Percentiles rank a stretch among this genome's conserved stretches.
phyloP scores from a whole-genome alignment of 176 grass and related monocot species.

The Microstegium vimineum region DNA sequence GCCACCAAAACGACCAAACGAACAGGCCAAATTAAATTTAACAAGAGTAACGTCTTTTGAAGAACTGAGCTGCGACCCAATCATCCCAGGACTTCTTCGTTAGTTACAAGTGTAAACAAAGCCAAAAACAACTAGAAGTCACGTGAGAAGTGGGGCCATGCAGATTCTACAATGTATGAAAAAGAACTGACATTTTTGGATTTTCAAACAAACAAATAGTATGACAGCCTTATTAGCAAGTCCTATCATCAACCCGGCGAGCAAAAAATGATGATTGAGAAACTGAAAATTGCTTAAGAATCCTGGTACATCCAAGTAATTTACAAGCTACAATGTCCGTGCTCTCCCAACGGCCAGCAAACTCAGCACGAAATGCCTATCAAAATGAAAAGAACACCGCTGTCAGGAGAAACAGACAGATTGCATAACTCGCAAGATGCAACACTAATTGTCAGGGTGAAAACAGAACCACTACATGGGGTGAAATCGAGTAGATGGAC shows the following conservation, averaged over 20 bases:
- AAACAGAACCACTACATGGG: not conserved
- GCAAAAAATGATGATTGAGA: slow-evolving; percentile 20
- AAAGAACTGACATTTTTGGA: not conserved
- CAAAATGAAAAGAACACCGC: slow-evolving; percentile 26
- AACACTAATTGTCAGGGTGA: not conserved
- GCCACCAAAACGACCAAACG: no score
- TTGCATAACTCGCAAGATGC: not conserved
- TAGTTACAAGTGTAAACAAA: not conserved
- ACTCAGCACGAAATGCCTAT: slow-evolving; percentile 20
- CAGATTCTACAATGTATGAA: not conserved
- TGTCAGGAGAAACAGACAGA: not conserved
- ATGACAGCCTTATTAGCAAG: slow-evolving; percentile 33
- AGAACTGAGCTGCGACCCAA: not conserved
- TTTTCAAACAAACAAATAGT: slow-evolving; percentile 16
- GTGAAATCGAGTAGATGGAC: not conserved
- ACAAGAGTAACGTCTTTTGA: no score
- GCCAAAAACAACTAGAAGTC: not conserved
- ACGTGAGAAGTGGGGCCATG: no score
- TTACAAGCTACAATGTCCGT: slow-evolving; percentile 44
- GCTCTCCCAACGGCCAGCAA: slow-evolving; percentile 23
- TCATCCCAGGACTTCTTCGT: not conserved
- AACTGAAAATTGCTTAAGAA: slow-evolving; percentile 15
- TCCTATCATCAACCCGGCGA: slow-evolving; percentile 29
- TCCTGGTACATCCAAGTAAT: slow-evolving; percentile 33
- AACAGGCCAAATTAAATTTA: no score